A percentile compares a stretch with the other conserved stretches of the same genome.
Evolutionary conservation across 78 protist genomes (phyloP).

Genomic region (Speleostelium caveatum): DNA sequence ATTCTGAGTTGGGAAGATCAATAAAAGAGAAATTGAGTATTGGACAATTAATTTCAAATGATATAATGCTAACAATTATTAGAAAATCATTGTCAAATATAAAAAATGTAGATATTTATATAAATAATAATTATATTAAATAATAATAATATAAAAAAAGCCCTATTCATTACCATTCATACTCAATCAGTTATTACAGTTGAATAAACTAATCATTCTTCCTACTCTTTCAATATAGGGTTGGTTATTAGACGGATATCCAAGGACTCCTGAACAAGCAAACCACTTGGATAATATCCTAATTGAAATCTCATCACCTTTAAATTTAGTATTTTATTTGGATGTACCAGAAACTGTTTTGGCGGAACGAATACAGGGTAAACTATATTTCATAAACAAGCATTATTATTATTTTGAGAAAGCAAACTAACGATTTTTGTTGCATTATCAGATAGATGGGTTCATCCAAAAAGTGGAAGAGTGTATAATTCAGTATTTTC

Average conservation of each 20-base stretch:
- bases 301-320: constrained; percentile 7
- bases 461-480: constrained; percentile 88
- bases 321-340: constrained; percentile 59
- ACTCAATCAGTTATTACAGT: too few relatives aligned
- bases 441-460: too few relatives aligned
- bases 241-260: constrained; percentile 92
- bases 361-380: constrained; percentile 65
- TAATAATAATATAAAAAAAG: not conserved
- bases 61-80: constrained; percentile 48
- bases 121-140: not conserved
- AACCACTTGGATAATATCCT: constrained; percentile 33
- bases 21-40: constrained; percentile 29
- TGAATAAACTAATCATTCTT: not conserved
- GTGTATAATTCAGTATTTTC: constrained; percentile 90
- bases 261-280: constrained; percentile 87
- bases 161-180: too few relatives aligned
- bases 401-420: not conserved
- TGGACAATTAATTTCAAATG: constrained; percentile 78
- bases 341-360: constrained; percentile 75
- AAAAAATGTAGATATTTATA: constrained; percentile 8
- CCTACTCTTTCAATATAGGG: not conserved
- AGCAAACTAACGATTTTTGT: not conserved
- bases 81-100: constrained; percentile 20
- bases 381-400: too few relatives aligned
- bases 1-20: constrained; percentile 29